These are phyloP conservation scores for Phaffia australis DNA, from an alignment of 768 basidiomycete genomes.

Conservation along the genomic window DNA sequence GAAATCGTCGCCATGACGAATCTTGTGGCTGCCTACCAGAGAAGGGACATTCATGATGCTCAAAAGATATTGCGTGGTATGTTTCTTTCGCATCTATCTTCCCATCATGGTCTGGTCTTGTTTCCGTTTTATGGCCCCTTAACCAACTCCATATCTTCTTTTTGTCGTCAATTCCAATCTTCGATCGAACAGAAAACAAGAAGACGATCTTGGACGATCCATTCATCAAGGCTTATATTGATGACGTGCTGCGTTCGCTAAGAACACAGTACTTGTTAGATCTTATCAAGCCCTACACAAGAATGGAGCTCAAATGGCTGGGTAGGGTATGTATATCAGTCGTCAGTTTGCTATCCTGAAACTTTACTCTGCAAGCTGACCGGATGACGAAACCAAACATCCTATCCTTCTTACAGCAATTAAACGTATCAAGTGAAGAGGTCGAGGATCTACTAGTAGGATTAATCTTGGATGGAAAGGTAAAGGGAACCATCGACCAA, in stretches of 20 bases:
- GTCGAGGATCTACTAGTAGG: slow-evolving; percentile 89
- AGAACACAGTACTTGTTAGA: slow-evolving; percentile 96
- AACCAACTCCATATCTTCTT: not conserved
- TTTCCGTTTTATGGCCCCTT: not conserved
- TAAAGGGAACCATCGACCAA: slow-evolving; percentile 93
- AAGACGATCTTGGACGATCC: slow-evolving; percentile 91
- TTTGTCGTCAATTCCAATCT: not conserved
- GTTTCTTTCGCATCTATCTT: slow-evolving; percentile 24
- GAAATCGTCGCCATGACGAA: slow-evolving; percentile 98
- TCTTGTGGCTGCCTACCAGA: slow-evolving; percentile 90
- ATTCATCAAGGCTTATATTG: slow-evolving; percentile 92
- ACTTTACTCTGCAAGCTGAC: not conserved
- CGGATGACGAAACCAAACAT: not conserved
- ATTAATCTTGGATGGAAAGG: slow-evolving; percentile 90
- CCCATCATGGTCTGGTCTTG: not conserved
- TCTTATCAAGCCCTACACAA: slow-evolving; percentile 92
- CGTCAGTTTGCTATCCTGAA: not conserved
- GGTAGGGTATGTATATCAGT: slow-evolving; percentile 54
- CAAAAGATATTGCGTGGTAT: slow-evolving; percentile 85
- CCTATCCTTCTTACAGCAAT: slow-evolving; percentile 52
- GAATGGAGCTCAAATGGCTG: slow-evolving; percentile 83
- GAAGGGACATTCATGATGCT: slow-evolving; percentile 90
- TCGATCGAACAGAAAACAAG: slow-evolving; percentile 58
- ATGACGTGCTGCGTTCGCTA: slow-evolving; percentile 84
- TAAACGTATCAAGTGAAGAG: slow-evolving; percentile 82